A percentile compares a stretch with the other conserved stretches of the same genome.
phyloP scores from a whole-genome alignment of 1,284 basidiomycete genomes.

The Rhodotorula sp. region DNA sequence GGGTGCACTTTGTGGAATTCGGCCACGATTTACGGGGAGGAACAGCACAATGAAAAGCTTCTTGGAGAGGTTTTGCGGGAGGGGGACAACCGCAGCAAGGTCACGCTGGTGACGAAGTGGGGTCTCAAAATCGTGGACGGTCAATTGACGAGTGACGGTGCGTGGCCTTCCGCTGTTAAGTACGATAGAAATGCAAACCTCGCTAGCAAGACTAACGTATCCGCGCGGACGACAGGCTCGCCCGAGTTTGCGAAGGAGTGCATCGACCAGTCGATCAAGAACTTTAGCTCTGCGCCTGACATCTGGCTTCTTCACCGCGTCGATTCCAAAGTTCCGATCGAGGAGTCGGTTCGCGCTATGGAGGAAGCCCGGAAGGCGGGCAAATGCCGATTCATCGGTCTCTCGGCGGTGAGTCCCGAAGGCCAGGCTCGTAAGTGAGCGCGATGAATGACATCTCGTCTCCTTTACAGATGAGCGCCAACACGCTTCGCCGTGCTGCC shows the following conservation, averaged over 20 bases:
- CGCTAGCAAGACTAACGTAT: too few species aligned
- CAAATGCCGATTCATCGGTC: conserved; percentile 61
- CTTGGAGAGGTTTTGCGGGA: conserved; percentile 16
- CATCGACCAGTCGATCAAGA: conserved; percentile 17
- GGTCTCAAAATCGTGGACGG: background rate
- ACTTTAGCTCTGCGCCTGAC: conserved; percentile 23
- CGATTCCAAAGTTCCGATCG: conserved; percentile 44
- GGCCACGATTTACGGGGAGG: conserved; percentile 24
- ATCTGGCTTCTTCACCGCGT: conserved; percentile 25
- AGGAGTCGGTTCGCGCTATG: conserved; percentile 52
- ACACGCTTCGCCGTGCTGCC: conserved; percentile 63
- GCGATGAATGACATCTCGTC: conserved; percentile 45
- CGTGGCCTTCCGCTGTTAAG: background rate
- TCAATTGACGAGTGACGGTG: conserved; percentile 9
- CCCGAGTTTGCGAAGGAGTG: conserved; percentile 1
- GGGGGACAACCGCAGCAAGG: conserved; percentile 24
- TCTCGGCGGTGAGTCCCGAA: conserved; percentile 43
- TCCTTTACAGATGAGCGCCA: conserved; percentile 53
- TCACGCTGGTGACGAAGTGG: conserved; percentile 35
- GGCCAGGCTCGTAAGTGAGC: background rate
- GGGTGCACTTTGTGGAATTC: conserved; percentile 37
- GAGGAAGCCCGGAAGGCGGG: conserved; percentile 55
- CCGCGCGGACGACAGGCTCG: background rate
- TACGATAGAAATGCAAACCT: background rate
- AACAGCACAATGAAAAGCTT: conserved; percentile 24